A percentile compares a stretch with the other conserved stretches of the same genome.
phyloP scores from a whole-genome alignment of 805 yeast species.

The Starmerella ratchasimensis region DNA sequence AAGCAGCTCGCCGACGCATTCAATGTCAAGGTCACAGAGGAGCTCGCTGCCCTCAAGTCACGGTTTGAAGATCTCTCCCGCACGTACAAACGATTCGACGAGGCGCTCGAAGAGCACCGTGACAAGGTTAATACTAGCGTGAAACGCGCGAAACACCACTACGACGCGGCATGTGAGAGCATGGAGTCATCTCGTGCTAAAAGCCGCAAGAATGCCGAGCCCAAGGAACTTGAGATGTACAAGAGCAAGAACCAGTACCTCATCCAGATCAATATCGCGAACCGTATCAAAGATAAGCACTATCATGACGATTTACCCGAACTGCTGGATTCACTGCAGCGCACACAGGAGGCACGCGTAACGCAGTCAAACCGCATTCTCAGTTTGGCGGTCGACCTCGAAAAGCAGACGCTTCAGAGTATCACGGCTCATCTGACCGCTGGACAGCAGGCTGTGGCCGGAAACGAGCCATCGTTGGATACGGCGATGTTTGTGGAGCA shows the following conservation, averaged over 20 bases:
- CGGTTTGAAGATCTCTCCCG: constrained; percentile 42
- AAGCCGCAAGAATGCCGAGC: constrained; percentile 49
- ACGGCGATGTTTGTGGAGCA: constrained; percentile 88
- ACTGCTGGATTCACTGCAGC: constrained; percentile 68
- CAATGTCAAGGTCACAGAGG: constrained; percentile 45
- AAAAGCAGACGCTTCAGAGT: constrained; percentile 39
- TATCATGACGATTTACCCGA: constrained; percentile 90
- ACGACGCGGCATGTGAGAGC: constrained; percentile 64
- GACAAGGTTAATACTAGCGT: constrained; percentile 42
- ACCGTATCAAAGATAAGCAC: constrained; percentile 83
- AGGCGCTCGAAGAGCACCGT: constrained; percentile 37
- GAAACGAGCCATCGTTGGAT: constrained; percentile 62
- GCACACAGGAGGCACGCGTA: constrained; percentile 66
- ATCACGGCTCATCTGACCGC: constrained; percentile 33
- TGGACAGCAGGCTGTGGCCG: constrained; percentile 44
- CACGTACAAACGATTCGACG: constrained; percentile 45
- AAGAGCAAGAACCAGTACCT: constrained; percentile 72
- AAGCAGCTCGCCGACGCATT: constrained; percentile 46
- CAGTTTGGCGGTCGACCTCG: constrained; percentile 46
- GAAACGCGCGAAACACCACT: constrained; percentile 53
- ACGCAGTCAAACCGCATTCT: constrained; percentile 55
- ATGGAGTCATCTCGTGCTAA: constrained; percentile 74
- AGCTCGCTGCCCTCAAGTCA: constrained; percentile 39
- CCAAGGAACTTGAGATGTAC: constrained; percentile 70
- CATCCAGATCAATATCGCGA: constrained; percentile 68